These are phyloP conservation scores for Plasmodium knowlesi DNA, from an alignment of 169 alveolate genomes.

Conservation along the genomic window DNA sequence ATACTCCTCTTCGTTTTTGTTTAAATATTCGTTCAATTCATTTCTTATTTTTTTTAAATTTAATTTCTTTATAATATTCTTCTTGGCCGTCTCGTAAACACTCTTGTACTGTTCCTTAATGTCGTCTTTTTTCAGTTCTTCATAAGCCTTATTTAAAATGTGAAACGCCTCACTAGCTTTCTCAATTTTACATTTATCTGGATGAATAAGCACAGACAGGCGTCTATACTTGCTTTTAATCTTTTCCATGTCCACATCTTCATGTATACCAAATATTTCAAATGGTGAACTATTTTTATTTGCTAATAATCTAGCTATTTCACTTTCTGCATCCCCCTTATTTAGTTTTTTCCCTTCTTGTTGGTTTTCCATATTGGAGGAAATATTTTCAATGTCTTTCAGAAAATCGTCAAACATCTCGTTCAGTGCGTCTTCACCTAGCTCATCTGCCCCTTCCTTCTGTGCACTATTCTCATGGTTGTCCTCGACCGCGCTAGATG, in stretches of 20 bases:
- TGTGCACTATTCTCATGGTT: background rate
- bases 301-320: conserved; percentile 55
- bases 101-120: conserved; percentile 84
- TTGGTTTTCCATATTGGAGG: conserved; percentile 10
- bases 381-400: conserved; percentile 56
- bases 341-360: conserved; percentile 20
- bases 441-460: background rate
- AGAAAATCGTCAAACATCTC: conserved; percentile 56
- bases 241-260: conserved; percentile 61
- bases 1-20: conserved; percentile 66
- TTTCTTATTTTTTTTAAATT: conserved; percentile 79
- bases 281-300: conserved; percentile 63
- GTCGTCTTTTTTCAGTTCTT: conserved; percentile 86
- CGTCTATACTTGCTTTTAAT: conserved; percentile 80
- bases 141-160: conserved; percentile 86
- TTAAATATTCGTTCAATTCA: conserved; percentile 56
- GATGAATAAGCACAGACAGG: conserved; percentile 90
- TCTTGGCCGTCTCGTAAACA: conserved; percentile 87
- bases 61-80: conserved; percentile 82
- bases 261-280: conserved; percentile 63
- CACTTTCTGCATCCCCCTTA: conserved; percentile 59
- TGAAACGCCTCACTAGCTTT: conserved; percentile 93
- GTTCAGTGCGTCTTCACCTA: conserved; percentile 27
- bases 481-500: background rate
- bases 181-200: conserved; percentile 91